Percentiles rank a stretch among this genome's conserved stretches.
Evolutionary conservation across 169 alveolate genomes (phyloP).

Genomic region (Cryptosporidium bovis): DNA sequence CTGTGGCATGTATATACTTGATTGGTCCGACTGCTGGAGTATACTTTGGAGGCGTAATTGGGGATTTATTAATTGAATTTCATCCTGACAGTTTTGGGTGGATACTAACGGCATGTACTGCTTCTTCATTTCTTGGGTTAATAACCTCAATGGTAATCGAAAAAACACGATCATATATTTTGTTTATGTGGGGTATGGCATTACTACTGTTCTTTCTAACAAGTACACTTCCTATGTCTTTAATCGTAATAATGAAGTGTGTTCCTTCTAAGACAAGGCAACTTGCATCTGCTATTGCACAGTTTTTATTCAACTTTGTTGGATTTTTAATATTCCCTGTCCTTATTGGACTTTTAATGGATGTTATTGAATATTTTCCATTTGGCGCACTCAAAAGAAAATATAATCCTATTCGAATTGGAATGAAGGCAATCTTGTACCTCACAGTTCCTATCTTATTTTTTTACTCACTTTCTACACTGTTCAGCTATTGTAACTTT

Average conservation of each 20-base stretch:
- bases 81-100: conserved; percentile 59
- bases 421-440: conserved; percentile 35
- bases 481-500: conserved; percentile 48
- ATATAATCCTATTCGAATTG: conserved; percentile 52
- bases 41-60: conserved; percentile 56
- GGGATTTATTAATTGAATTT: conserved; percentile 40
- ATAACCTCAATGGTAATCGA: conserved; percentile 20
- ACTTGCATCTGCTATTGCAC: conserved; percentile 70
- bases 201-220: conserved; percentile 37
- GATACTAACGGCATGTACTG: conserved; percentile 28
- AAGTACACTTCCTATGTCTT: conserved; percentile 66
- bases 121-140: conserved; percentile 38
- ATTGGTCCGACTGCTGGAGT: conserved; percentile 70
- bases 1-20: conserved; percentile 64
- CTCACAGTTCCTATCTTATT: conserved; percentile 47
- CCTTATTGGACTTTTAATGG: conserved; percentile 63
- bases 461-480: conserved; percentile 43
- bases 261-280: conserved; percentile 37
- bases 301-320: conserved; percentile 44
- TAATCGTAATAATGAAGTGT: conserved; percentile 55
- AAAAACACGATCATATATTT: conserved; percentile 18
- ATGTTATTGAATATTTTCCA: conserved; percentile 60
- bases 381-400: conserved; percentile 65
- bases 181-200: conserved; percentile 54
- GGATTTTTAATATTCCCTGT: conserved; percentile 65